These are phyloP conservation scores for Exophiala lecanii-corni DNA, from an alignment of 2,329 filamentous ascomycete genomes.

Conservation along the genomic window DNA sequence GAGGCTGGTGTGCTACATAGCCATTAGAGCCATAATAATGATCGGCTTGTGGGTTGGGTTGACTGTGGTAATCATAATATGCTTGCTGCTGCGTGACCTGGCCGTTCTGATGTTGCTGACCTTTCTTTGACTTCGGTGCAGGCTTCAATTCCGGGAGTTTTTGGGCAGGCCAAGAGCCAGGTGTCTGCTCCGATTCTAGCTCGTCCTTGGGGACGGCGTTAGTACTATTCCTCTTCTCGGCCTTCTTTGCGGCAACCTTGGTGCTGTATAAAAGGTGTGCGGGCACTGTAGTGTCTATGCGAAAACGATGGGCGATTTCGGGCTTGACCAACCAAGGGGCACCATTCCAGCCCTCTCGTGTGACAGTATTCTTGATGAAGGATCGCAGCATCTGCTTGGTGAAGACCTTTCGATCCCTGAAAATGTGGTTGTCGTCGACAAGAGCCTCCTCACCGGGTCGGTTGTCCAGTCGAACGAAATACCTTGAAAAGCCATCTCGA, in stretches of 20 bases:
- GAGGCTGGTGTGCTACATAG: conserved; percentile 28
- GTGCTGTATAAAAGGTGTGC: conserved; percentile 75
- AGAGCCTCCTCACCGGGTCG: conserved; percentile 69
- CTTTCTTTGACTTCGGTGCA: conserved; percentile 56
- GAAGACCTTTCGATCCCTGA: conserved; percentile 83
- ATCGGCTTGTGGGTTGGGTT: conserved; percentile 11
- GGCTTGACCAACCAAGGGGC: conserved; percentile 94
- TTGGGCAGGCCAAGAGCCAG: conserved; percentile 46
- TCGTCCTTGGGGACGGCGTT: conserved; percentile 42
- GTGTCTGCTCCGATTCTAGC: conserved; percentile 44
- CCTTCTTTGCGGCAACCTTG: conserved; percentile 72
- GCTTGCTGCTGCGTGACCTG: conserved; percentile 40
- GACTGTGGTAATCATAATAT: conserved; percentile 43
- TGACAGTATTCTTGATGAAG: conserved; percentile 93
- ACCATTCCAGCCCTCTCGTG: conserved; percentile 87
- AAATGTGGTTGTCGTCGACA: conserved; percentile 77
- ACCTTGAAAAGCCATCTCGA: conserved; percentile 66
- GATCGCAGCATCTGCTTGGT: conserved; percentile 90
- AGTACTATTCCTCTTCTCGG: conserved; percentile 61
- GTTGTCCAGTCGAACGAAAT: conserved; percentile 71
- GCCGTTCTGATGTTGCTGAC: conserved; percentile 12
- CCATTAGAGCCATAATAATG: conserved; percentile 21
- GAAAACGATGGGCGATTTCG: conserved; percentile 74
- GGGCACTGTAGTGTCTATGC: conserved; percentile 83
- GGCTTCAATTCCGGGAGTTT: conserved; percentile 71